Percentiles rank a stretch among this genome's conserved stretches.
These are phyloP conservation scores for Odonthalia washingtoniensis DNA, from an alignment of 31 red algal genomes.

Conservation along the genomic window DNA sequence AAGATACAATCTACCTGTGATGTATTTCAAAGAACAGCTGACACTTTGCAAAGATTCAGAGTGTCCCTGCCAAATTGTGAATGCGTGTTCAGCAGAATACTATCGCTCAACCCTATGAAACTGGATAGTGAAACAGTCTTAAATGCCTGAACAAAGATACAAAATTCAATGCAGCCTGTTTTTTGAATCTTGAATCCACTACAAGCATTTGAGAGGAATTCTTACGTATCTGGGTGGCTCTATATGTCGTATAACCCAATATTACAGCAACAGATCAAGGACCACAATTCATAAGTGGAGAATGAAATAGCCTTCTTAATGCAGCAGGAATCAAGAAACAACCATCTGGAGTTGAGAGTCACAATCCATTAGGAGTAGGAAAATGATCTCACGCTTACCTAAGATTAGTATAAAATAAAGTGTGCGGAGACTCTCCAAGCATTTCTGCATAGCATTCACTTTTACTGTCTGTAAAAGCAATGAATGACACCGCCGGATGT, in stretches of 20 bases:
- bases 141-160: neutral
- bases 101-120: neutral
- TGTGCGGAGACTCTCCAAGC: neutral
- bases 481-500: neutral
- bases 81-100: neutral
- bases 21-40: neutral
- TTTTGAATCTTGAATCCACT: neutral
- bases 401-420: neutral
- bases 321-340: neutral
- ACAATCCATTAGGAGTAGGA: neutral
- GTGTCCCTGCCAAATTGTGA: neutral
- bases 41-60: neutral
- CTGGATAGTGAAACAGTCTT: neutral
- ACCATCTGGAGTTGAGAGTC: neutral
- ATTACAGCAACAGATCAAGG: neutral
- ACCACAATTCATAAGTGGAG: neutral
- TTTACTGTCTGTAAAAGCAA: neutral
- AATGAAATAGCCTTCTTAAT: neutral
- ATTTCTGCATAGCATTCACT: neutral
- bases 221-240: neutral
- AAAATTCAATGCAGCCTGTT: neutral
- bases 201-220: neutral
- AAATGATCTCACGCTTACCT: neutral
- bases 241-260: neutral
- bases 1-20: neutral